Base-by-base conservation (phyloP, 345 rosid genomes). In the Trapa incisa region DNA sequence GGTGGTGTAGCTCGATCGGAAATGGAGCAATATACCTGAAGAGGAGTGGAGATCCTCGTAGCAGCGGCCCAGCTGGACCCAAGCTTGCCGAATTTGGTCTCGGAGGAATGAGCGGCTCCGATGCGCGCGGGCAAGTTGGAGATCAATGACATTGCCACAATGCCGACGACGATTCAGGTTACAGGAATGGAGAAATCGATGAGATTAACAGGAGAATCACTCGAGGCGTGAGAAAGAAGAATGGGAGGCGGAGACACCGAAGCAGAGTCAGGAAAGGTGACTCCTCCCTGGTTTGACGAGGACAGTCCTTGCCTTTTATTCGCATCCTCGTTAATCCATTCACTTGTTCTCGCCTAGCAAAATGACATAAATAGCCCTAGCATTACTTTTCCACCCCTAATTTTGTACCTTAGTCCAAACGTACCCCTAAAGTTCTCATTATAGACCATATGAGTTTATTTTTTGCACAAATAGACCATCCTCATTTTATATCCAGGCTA, bases 241-340 rank as follows among this genome's bases (percentile, higher is more conserved):
- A 48, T 1, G 36, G 68, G 71, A 64, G 79, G 81, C 75, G 83
- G 79, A 75, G 79, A 77, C 70, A 64, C 74, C 83, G 65, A 80
- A 42, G 74, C 61, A 33, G 5, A 13, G 66, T 33, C 33, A 37
- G 65, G 13, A 69, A 69, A 7, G 71, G 71, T 50, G 65, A n/a
- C 71, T 42, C 71, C 15, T 47, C 43, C 65, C 15, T 22, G 50
- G 47, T 64, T 37, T 48, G 66, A 58, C 42, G 32, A 29, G 65
- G 65, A 60, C 41, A 7, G 63, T 7, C 71, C 36, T 33, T 37
- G 36, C 36, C 11, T 36, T 48, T 11, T 3, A 9, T 2, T 39
- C 33, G 71, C 58, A 52, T 64, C 3, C 16, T 37, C 16, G 10
- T 13, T 38, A 47, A n/a, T 3, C 17, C 60, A n/a, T 22, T 22